phyloP scores from a whole-genome alignment of 768 basidiomycete genomes.

The Suillus clintonianus region DNA sequence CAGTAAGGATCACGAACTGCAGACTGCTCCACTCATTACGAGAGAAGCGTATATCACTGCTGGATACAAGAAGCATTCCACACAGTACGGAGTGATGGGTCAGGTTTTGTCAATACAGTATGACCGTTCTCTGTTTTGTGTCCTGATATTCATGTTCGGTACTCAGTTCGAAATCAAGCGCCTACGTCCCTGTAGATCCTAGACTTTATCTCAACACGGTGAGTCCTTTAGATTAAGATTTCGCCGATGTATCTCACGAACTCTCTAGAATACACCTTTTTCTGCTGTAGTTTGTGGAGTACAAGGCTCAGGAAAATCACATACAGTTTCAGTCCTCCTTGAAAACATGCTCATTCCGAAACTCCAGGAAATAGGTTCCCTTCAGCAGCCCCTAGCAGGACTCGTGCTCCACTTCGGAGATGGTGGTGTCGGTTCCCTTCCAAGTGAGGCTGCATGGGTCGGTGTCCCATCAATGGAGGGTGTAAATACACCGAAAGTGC shows the following conservation, averaged over 20 bases:
- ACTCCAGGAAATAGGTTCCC: slow-evolving; percentile 45
- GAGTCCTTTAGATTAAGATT: slow-evolving; percentile 12
- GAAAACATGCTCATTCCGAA: slow-evolving; percentile 60
- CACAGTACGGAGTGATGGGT: slow-evolving; percentile 60
- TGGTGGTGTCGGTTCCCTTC: slow-evolving; percentile 50
- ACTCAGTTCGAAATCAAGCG: slow-evolving; percentile 28
- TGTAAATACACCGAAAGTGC: slow-evolving; percentile 19
- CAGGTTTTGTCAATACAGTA: slow-evolving; percentile 41
- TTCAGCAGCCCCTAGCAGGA: slow-evolving; percentile 52
- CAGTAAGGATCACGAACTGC: slow-evolving; percentile 2
- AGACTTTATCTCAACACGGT: slow-evolving; percentile 64
- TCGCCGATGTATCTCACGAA: background rate
- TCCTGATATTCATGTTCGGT: background rate
- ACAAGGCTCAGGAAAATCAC: slow-evolving; percentile 66
- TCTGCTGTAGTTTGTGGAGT: slow-evolving; percentile 70
- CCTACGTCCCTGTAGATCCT: slow-evolving; percentile 37
- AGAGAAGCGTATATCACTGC: slow-evolving; percentile 38
- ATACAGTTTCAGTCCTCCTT: slow-evolving; percentile 59
- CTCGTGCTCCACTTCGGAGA: slow-evolving; percentile 64
- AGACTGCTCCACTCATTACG: slow-evolving; percentile 46
- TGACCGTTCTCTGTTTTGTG: slow-evolving; percentile 8
- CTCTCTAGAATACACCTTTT: slow-evolving; percentile 59
- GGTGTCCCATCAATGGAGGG: slow-evolving; percentile 26
- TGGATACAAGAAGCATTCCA: slow-evolving; percentile 18
- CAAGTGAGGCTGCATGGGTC: slow-evolving; percentile 61